Evolutionary conservation across 768 basidiomycete species (phyloP).

Genomic region (Suillus variegatus): DNA sequence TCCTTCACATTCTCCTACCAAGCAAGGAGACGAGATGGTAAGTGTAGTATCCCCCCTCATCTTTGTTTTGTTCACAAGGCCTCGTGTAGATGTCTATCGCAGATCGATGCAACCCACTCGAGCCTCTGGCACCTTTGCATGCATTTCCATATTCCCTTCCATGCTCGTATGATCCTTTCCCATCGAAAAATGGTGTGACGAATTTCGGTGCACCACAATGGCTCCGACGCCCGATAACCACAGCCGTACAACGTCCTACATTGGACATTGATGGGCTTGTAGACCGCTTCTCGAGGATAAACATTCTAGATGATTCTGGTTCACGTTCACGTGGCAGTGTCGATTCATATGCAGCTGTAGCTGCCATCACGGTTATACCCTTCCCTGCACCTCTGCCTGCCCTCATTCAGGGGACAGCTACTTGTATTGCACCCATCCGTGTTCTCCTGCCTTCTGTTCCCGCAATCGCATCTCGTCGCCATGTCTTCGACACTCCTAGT

Average conservation of each 20-base stretch:
- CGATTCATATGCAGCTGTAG: conserved; percentile 11
- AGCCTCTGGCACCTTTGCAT: conserved; percentile 18
- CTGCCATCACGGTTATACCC: conserved; percentile 16
- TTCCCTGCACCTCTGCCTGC: conserved; percentile 21
- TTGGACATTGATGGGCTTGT: conserved; percentile 7
- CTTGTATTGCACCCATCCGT: neutral
- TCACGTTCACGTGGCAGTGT: neutral
- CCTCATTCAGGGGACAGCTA: conserved; percentile 7
- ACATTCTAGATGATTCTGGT: conserved; percentile 12
- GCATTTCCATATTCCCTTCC: conserved; percentile 28
- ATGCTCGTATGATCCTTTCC: conserved; percentile 20
- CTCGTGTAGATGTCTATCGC: neutral
- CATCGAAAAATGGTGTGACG: conserved; percentile 4
- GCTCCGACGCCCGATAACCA: conserved; percentile 5
- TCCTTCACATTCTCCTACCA: conserved; percentile 15
- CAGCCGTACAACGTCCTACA: neutral
- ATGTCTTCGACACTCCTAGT: conserved; percentile 21
- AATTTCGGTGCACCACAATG: conserved; percentile 12
- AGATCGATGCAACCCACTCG: conserved; percentile 4
- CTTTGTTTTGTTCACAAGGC: neutral
- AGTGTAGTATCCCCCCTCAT: neutral
- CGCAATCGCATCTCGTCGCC: conserved; percentile 13
- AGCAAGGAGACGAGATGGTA: conserved; percentile 12
- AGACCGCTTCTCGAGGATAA: conserved; percentile 14
- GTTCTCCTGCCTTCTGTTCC: conserved; percentile 7